phyloP scores from a whole-genome alignment of 2,329 filamentous ascomycete species.

The Endothia cerciana region DNA sequence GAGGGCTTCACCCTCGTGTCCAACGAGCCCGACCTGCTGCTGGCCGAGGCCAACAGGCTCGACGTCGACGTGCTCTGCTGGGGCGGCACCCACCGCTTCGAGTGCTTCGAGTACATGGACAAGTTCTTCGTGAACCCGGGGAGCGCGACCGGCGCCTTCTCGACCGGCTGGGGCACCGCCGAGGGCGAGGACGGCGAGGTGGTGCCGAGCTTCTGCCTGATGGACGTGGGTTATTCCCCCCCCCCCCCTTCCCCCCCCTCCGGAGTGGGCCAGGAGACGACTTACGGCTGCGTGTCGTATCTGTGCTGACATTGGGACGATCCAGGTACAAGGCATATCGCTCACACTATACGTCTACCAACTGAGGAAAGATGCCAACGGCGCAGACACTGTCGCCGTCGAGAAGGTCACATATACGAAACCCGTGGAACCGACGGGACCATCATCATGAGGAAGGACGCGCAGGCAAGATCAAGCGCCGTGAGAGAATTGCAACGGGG shows the following conservation, averaged over 20 bases:
- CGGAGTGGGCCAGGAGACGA: background rate
- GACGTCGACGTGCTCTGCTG: conserved; percentile 72
- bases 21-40: conserved; percentile 67
- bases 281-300: background rate
- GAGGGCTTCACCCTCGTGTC: conserved; percentile 72
- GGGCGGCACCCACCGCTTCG: conserved; percentile 70
- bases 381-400: conserved; percentile 77
- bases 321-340: conserved; percentile 93
- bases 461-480: background rate
- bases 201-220: conserved; percentile 90
- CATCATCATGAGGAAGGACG: conserved; percentile 46
- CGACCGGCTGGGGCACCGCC: conserved; percentile 59
- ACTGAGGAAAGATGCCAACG: conserved; percentile 75
- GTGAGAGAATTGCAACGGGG: no score
- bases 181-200: conserved; percentile 72
- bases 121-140: conserved; percentile 75
- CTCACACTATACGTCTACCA: conserved; percentile 95
- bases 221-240: conserved; percentile 77
- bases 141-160: conserved; percentile 67
- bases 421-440: conserved; percentile 62
- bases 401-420: conserved; percentile 88
- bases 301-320: conserved; percentile 4
- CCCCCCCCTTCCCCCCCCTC: background rate
- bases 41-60: conserved; percentile 69
- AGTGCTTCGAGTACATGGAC: conserved; percentile 74